Evolutionary conservation across 2,329 filamentous ascomycete species (phyloP).

Genomic region (Sporothrix curviconia): DNA sequence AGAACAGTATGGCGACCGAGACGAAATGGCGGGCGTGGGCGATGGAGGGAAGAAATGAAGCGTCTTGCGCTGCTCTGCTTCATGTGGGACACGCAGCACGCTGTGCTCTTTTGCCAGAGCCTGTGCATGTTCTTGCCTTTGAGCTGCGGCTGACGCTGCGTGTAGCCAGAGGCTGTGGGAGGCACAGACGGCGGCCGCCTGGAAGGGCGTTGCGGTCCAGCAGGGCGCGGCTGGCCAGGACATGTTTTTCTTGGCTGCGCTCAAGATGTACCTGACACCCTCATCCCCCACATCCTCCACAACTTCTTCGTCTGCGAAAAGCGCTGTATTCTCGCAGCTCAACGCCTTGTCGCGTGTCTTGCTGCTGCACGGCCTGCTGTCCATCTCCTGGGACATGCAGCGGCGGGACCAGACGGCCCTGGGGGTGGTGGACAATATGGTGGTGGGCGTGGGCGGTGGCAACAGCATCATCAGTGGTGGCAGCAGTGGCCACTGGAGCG

Average conservation of each 20-base stretch:
- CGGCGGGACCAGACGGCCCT: conserved; percentile 19
- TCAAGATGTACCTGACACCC: neutral
- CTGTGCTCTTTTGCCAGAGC: conserved; percentile 20
- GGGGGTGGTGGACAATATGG: neutral
- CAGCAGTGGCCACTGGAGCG: conserved; percentile 6
- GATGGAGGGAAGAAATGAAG: conserved; percentile 19
- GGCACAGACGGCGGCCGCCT: neutral
- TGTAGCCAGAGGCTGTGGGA: conserved; percentile 18
- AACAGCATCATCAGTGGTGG: no score
- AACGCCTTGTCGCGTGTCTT: conserved; percentile 9
- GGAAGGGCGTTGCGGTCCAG: no score
- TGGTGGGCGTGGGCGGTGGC: neutral
- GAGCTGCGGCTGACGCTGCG: conserved; percentile 16
- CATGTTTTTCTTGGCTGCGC: neutral
- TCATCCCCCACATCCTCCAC: neutral
- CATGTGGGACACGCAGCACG: conserved; percentile 21
- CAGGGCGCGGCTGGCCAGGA: neutral
- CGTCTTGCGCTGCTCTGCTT: conserved; percentile 18
- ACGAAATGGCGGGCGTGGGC: no score
- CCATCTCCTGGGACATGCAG: conserved; percentile 20
- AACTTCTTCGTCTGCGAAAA: no score
- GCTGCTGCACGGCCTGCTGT: conserved; percentile 19
- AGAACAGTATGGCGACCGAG: no score
- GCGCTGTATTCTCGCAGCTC: neutral
- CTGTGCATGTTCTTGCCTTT: conserved; percentile 21